Conservation (phyloP, 129 eudicot species). For the Chrysanthemum seticuspe region DNA sequence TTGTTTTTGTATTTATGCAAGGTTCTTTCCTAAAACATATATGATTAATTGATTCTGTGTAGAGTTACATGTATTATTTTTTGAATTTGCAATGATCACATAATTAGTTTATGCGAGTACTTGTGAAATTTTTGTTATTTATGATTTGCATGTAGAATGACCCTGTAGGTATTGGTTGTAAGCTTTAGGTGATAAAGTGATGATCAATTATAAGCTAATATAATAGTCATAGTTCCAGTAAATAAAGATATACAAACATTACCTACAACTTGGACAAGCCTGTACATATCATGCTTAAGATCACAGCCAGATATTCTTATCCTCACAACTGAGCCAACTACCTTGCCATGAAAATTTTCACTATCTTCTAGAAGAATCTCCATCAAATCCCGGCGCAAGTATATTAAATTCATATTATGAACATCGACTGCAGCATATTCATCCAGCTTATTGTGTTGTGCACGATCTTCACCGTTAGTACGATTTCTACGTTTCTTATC, state of each 20-base stretch:
- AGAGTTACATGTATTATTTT: background rate
- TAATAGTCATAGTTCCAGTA: conserved; percentile 8
- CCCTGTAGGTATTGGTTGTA: conserved; percentile 46
- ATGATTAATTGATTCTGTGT: background rate
- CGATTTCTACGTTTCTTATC: conserved; percentile 59
- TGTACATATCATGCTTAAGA: conserved; percentile 71
- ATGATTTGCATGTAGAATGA: too few species aligned
- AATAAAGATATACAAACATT: conserved; percentile 16
- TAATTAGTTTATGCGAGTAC: too few species aligned
- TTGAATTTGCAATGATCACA: too few species aligned
- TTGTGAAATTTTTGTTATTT: too few species aligned
- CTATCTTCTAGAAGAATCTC: conserved; percentile 59
- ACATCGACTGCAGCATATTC: conserved; percentile 91
- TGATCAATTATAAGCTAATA: conserved; percentile 4
- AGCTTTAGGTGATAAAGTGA: conserved; percentile 15
- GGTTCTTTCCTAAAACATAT: conserved; percentile 2
- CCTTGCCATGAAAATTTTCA: conserved; percentile 67
- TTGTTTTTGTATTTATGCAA: conserved; percentile 17
- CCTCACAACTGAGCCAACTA: conserved; percentile 84
- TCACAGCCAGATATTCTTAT: conserved; percentile 70
- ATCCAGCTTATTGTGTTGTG: conserved; percentile 51
- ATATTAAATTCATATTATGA: conserved; percentile 79
- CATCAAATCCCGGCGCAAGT: conserved; percentile 69
- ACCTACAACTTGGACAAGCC: conserved; percentile 97
- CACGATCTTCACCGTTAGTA: conserved; percentile 52